These are phyloP conservation scores for Acacia acuminata DNA, from an alignment of 306 rosid species.

Conservation along the genomic window DNA sequence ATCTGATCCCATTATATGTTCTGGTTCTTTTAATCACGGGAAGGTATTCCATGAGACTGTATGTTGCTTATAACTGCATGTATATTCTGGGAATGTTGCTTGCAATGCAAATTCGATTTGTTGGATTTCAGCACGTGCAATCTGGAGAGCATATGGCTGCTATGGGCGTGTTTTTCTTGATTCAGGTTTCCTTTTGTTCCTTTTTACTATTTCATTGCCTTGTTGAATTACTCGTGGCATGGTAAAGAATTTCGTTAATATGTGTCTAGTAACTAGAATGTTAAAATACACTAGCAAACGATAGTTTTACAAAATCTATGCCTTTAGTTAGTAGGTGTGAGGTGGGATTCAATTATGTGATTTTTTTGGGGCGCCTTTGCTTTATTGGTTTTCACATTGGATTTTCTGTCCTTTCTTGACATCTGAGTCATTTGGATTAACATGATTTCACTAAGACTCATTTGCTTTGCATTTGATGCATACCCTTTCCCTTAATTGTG, in stretches of 20 bases:
- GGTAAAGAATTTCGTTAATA: not conserved
- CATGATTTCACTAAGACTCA: not conserved
- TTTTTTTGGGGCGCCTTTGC: not conserved
- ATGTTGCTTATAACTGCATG: slow-evolving; percentile 91
- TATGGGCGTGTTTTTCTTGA: slow-evolving; percentile 97
- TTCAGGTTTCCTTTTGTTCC: slow-evolving; percentile 64
- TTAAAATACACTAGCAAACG: not conserved
- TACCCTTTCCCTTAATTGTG: not conserved
- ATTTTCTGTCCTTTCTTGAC: not conserved
- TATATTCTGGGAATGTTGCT: slow-evolving; percentile 94
- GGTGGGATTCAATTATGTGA: not conserved
- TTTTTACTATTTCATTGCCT: not conserved
- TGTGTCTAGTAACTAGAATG: not conserved
- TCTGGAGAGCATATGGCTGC: slow-evolving; percentile 99
- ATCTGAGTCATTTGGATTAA: not conserved
- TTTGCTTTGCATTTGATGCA: not conserved
- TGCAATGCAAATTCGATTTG: slow-evolving; percentile 98
- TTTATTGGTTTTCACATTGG: not conserved
- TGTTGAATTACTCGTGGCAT: not conserved
- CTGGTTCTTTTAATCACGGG: slow-evolving; percentile 84
- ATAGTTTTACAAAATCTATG: not conserved
- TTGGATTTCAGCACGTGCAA: slow-evolving; percentile 98
- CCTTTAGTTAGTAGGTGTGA: not conserved
- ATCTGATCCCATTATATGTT: slow-evolving; percentile 86
- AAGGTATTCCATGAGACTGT: slow-evolving; percentile 85